These are phyloP conservation scores for Hymenoscyphus occultus DNA, from an alignment of 2,329 filamentous ascomycete genomes.

Conservation along the genomic window DNA sequence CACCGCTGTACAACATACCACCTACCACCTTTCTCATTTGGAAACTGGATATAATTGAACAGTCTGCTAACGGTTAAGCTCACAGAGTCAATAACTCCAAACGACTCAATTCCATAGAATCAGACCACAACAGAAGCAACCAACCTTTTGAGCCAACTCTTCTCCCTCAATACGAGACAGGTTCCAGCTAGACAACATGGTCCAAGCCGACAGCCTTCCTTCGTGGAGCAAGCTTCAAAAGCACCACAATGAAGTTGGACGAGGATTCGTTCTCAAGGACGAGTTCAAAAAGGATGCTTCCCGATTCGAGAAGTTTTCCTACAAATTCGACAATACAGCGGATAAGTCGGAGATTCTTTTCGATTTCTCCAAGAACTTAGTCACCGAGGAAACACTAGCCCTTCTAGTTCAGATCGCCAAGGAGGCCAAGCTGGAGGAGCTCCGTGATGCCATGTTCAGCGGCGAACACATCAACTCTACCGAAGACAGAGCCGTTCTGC, in stretches of 20 bases:
- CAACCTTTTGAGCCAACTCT: slow-evolving; percentile 16
- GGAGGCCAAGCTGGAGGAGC: slow-evolving; percentile 86
- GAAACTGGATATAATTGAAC: neutral
- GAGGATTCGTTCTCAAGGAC: slow-evolving; percentile 88
- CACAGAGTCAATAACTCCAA: neutral
- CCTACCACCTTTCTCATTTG: neutral
- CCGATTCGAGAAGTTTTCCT: slow-evolving; percentile 88
- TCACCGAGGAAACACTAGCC: slow-evolving; percentile 86
- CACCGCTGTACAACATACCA: neutral
- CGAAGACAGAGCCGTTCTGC: slow-evolving; percentile 92
- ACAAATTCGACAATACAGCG: slow-evolving; percentile 74
- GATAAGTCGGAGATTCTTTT: slow-evolving; percentile 87
- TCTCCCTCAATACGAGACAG: neutral
- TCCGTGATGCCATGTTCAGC: slow-evolving; percentile 95
- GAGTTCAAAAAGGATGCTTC: slow-evolving; percentile 84
- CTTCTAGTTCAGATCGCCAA: slow-evolving; percentile 86
- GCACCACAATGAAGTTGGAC: slow-evolving; percentile 82
- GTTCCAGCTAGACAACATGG: slow-evolving; percentile 49
- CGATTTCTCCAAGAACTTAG: slow-evolving; percentile 98
- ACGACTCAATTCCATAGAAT: slow-evolving; percentile 14
- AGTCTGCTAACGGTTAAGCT: neutral
- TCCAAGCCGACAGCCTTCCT: slow-evolving; percentile 61
- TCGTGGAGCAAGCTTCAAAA: slow-evolving; percentile 89
- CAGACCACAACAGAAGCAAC: slow-evolving; percentile 22
- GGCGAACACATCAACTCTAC: slow-evolving; percentile 99